These are phyloP conservation scores for Rhizophagus sp. DNA, from an alignment of 192 early-diverging fungal species.

Conservation along the genomic window DNA sequence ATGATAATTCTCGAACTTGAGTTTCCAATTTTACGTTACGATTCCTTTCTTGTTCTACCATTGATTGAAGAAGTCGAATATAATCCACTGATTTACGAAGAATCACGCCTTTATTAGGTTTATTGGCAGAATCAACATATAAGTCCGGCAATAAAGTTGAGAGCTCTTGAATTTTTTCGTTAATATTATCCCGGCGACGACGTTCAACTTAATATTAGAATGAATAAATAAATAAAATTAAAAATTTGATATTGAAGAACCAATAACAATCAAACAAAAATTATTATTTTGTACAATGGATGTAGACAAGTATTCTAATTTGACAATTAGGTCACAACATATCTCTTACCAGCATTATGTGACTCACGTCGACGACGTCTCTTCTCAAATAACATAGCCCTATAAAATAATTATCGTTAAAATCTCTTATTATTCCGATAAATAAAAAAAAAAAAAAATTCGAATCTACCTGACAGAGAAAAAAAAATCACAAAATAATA, in stretches of 20 bases:
- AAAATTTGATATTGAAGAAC: neutral
- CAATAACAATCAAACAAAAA: too few species aligned
- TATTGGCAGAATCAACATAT: conserved; percentile 73
- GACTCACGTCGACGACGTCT: conserved; percentile 90
- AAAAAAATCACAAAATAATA: too few species aligned
- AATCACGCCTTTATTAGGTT: conserved; percentile 96
- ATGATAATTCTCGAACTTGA: neutral
- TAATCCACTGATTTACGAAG: conserved; percentile 93
- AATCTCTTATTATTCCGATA: neutral
- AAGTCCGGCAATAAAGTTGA: conserved; percentile 80
- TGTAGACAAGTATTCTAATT: neutral
- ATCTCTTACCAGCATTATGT: conserved; percentile 78
- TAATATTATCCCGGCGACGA: conserved; percentile 95
- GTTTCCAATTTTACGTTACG: conserved; percentile 75
- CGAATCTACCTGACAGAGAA: neutral
- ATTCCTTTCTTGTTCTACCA: conserved; percentile 62
- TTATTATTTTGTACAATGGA: too few species aligned
- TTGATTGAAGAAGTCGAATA: conserved; percentile 76
- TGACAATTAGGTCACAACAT: neutral
- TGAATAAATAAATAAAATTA: neutral
- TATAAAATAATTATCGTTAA: neutral
- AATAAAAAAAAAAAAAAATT: neutral
- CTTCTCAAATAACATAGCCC: conserved; percentile 66
- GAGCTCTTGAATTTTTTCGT: conserved; percentile 96
- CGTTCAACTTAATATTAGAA: conserved; percentile 71